Base-by-base conservation (phyloP, 805 yeast genomes). In the Nakazawaea ernobii region DNA sequence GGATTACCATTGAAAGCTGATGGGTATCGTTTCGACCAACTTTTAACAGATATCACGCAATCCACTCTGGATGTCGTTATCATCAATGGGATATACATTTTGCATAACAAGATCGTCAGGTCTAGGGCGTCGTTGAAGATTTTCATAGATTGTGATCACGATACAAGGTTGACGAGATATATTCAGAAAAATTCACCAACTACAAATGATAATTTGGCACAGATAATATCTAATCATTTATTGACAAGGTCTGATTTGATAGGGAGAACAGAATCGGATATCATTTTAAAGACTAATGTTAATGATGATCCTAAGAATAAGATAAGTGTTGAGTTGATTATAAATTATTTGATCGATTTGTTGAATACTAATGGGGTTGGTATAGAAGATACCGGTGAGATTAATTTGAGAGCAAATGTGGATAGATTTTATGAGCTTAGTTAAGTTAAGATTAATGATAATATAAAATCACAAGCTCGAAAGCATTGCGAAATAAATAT, bases 61-160 rank as follows among this genome's bases (percentile, higher is more conserved):
- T 10, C 53, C 42, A 37, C 45, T 43, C 40, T 48, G 27, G 64
- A 65, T 44, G 59, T 79, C 14, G 60, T 74, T 10, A 62, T 90
- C 6, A 74, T 89, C 1, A 82, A 82, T 54, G 97, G 98, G 2
- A 67, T 84, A 15, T 91, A 91, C 59, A 92, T 96, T 0, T 69
- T 91, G 24, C 85, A 79, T 58, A 83, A 87, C 59, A 65, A 67
- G 39, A 68, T 68, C 15, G 62, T 91, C 9, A 65, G 86, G 32
- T 67, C 68, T 9, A 51, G 74, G 57, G 82, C 91, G 0, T 70
- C 79, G 1, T 69, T 90, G 53, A 84, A 80, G 58, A 79, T 91
- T 2, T 91, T 84, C 55, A 72, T 91, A 13, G 94, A 87, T 54
- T 77, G 89, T 52, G 97, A 91, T 63, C 80, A 92, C 1, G 98